Evolutionary conservation across 495 filamentous ascomycete species (phyloP), one percentile per base, ranked within the genome.

Genomic region (Daldinia caldariorum): DNA sequence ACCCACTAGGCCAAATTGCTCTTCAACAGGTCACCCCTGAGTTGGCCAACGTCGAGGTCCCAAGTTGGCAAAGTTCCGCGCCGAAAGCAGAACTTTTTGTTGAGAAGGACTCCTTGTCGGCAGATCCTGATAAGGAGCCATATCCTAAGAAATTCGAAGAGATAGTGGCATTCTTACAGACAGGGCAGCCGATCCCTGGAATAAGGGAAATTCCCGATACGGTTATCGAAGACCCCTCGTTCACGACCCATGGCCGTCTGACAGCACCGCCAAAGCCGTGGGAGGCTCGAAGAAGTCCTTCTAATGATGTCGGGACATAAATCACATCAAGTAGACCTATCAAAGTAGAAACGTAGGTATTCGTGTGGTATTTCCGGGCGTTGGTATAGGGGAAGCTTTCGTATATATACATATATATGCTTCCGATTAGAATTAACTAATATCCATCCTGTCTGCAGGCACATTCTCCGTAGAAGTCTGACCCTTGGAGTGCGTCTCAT

Each of bases 131-230:
- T 26, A 80, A 72, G 35, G 63, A 88, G 47, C 87, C 90, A 3
- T 97, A 97, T 76, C 95, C 95, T 4, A 89, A 88, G 26, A 91
- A 90, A 2, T 98, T 99, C 74, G 89, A 91, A 31, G 89, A 94
- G 63, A 94, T 99, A 56, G 89, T 97, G 38, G 93, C 92, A 47
- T 88, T 97, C 34, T 92, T 99, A 69, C 91, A 90, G 4, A 90
- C 85, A 18, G 94, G 93, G 47, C 87, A 93, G 76, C 89, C 90
- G 4, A 91, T 99, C 56, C 92, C 93, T 0, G 95, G 95, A 2
- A 96, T 99, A 73, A 89, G 89, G 68, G 84, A 97, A 66, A 95
- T 99, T 68, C 94, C 96, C 13, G 85, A 92, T 67, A 95, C 89
- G 0, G 85, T 97, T 6, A 85, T 95, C 32, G 80, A 86, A 26